Base-by-base conservation (phyloP, 2,329 filamentous ascomycete species). In the Penicillium sp. region DNA sequence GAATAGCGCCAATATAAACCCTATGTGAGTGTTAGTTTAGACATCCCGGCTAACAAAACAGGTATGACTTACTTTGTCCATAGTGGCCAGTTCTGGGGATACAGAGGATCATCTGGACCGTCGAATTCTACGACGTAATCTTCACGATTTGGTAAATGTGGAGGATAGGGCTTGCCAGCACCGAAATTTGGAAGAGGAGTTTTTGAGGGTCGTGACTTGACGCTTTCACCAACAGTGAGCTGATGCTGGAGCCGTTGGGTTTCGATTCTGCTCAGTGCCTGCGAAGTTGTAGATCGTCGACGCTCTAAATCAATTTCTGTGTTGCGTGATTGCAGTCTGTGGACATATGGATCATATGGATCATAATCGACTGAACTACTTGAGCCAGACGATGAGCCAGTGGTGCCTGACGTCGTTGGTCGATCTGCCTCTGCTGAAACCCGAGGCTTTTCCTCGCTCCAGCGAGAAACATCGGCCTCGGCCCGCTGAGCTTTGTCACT, bases 111-210 rank as follows among this genome's bases (percentile, higher is more conserved):
- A 52, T 80, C 68, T 0, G 71, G 71, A 1, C 81, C 81, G 56
- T 83, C 80, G 54, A 83, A 84, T 47, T 83, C 81, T 5, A 83
- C 81, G 3, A 83, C 80, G 57, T 83, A 84, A 45, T 83, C 78
- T 48, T 83, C 80, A 26, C 74, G 71, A 4, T 76, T 76, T 5
- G 80, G 80, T 7, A 84, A 61, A 2, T 69, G 73, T 9, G 81
- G 80, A 2, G 82, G 82, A 53, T 79, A 81, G 1, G 79, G 72
- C 59, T 82, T 83, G 3, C 77, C 80, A 14, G 47, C 70, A 50
- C 67, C 68, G 44, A 67, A 68, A 16, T 60, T 45, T 4, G 67
- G 67, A 3, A 70, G 43, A 5, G 68, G 64, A 5, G 46, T 45
- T 26, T 49, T 59, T 2, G 67, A 67, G 1, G 55, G 54, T 21